Evolutionary conservation across 148 eudicot genomes (phyloP).

Genomic region (Vaccinium vitisidaea): DNA sequence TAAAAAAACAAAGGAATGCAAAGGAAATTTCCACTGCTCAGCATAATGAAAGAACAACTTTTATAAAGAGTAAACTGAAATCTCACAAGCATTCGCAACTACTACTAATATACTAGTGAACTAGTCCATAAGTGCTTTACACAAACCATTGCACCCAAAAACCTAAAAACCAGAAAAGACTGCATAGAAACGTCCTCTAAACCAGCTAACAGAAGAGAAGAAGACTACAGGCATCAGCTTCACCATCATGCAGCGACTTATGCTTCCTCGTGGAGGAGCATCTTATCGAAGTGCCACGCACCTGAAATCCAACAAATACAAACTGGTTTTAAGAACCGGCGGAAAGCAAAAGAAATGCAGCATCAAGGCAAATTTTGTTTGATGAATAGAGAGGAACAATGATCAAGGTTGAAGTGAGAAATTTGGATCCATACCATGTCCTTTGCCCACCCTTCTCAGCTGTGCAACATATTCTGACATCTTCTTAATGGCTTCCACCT

Average conservation of each 20-base stretch:
- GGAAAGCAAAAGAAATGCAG: neutral
- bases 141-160: neutral
- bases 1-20: neutral
- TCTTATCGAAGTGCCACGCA: slow-evolving; percentile 88
- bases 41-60: neutral
- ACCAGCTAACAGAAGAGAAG: neutral
- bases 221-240: slow-evolving; percentile 25
- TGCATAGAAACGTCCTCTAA: neutral
- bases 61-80: neutral
- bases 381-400: neutral
- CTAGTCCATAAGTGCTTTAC: neutral
- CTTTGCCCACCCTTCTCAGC: slow-evolving; percentile 72
- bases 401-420: neutral
- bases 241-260: slow-evolving; percentile 41
- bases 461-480: slow-evolving; percentile 75
- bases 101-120: neutral
- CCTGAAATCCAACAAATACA: slow-evolving; percentile 39
- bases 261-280: slow-evolving; percentile 54
- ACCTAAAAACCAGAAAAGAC: neutral
- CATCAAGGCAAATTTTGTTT: neutral
- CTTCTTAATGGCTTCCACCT: slow-evolving; percentile 71
- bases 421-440: slow-evolving; percentile 50
- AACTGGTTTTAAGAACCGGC: neutral
- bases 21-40: neutral
- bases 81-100: neutral